These are phyloP conservation scores for Jackrogersella minutella DNA, from an alignment of 495 filamentous ascomycete species.

Conservation along the genomic window DNA sequence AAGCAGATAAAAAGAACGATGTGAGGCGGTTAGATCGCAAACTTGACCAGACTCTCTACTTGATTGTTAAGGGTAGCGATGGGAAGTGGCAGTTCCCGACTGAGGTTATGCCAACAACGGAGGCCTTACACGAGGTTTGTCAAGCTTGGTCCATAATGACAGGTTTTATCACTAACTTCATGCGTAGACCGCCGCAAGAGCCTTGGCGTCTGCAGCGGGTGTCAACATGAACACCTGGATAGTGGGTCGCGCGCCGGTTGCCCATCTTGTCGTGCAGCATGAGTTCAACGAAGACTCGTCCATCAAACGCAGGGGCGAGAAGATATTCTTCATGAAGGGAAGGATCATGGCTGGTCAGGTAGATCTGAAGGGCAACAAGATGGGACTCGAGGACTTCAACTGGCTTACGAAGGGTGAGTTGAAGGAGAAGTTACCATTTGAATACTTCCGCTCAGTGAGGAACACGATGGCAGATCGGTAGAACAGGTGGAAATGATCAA, in stretches of 20 bases:
- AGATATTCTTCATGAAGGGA: conserved; percentile 94
- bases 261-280: conserved; percentile 70
- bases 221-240: conserved; percentile 99
- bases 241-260: conserved; percentile 88
- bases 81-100: conserved; percentile 82
- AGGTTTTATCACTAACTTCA: conserved; percentile 12
- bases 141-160: background rate
- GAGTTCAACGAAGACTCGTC: conserved; percentile 46
- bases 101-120: conserved; percentile 68
- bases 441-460: conserved; percentile 77
- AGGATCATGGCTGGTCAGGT: conserved; percentile 97
- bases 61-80: conserved; percentile 76
- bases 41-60: conserved; percentile 82
- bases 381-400: conserved; percentile 81
- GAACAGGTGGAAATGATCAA: conserved; percentile 9
- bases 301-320: conserved; percentile 65
- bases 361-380: conserved; percentile 73
- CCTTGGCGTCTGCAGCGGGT: conserved; percentile 77
- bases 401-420: conserved; percentile 95
- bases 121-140: conserved; percentile 83
- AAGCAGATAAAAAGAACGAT: conserved; percentile 82
- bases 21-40: conserved; percentile 76
- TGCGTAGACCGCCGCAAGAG: conserved; percentile 78
- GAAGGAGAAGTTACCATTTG: conserved; percentile 61
- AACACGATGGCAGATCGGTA: conserved; percentile 82